A percentile compares a stretch with the other conserved stretches of the same genome.
Conservation (phyloP, 164 flowering plant genomes). For the Houttuynia cordata region DNA sequence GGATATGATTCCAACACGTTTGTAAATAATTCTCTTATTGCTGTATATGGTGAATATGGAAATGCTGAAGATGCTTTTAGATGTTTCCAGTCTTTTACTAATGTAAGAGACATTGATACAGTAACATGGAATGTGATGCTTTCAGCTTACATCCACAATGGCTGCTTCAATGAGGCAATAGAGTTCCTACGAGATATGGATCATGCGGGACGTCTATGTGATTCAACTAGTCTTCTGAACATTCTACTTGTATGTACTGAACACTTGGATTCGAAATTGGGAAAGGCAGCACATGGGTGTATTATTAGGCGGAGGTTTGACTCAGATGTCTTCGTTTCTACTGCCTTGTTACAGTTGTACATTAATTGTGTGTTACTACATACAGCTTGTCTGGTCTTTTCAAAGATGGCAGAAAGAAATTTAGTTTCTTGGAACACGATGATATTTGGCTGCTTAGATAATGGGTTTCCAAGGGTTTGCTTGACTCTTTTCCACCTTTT, state of each 20-base stretch:
- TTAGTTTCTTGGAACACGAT: constrained; percentile 6
- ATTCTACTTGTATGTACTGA: constrained; percentile 1
- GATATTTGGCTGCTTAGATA: constrained; percentile 8
- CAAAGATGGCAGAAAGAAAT: constrained; percentile 5
- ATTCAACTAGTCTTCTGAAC: constrained; percentile 4
- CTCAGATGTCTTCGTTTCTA: constrained; percentile 3
- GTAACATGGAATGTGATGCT: constrained; percentile 7
- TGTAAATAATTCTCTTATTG: constrained; percentile 7
- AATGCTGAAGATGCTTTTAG: neutral
- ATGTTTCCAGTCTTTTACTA: constrained; percentile 2
- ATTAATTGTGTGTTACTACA: neutral
- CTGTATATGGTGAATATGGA: constrained; percentile 5
- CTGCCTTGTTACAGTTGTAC: constrained; percentile 6
- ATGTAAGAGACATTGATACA: neutral
- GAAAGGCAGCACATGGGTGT: constrained; percentile 8
- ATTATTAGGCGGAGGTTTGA: constrained; percentile 2
- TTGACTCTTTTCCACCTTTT: constrained; percentile 10
- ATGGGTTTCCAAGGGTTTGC: too few species aligned
- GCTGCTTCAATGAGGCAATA: constrained; percentile 1
- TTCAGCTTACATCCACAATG: constrained; percentile 3
- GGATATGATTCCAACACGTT: constrained; percentile 4
- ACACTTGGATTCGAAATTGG: constrained; percentile 2
- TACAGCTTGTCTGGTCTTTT: constrained; percentile 3
- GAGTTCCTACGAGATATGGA: constrained; percentile 2
- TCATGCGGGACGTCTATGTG: neutral